These are phyloP conservation scores for Cercospora sp. DNA, from an alignment of 2,329 filamentous ascomycete species.

Conservation along the genomic window DNA sequence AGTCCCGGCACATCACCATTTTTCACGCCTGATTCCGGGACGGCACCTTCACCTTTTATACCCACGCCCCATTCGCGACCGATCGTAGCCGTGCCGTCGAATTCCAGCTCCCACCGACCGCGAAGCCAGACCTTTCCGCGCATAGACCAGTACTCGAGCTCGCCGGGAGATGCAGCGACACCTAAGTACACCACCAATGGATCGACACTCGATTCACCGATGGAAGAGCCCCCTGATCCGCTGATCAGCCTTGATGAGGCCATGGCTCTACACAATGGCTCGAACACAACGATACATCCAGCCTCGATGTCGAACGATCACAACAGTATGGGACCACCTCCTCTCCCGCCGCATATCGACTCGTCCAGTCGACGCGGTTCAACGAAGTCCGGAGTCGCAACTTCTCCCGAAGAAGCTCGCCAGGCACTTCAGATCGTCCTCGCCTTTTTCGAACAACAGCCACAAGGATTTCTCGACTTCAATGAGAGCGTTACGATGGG, in stretches of 20 bases:
- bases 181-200: constrained; percentile 52
- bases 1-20: constrained; percentile 73
- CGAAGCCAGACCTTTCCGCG: constrained; percentile 85
- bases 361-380: constrained; percentile 23
- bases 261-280: constrained; percentile 36
- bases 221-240: constrained; percentile 39
- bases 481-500: constrained; percentile 75
- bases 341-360: constrained; percentile 42
- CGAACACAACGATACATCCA: constrained; percentile 34
- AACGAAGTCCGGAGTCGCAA: constrained; percentile 40
- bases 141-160: constrained; percentile 60
- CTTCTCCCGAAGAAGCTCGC: constrained; percentile 82
- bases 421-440: constrained; percentile 79
- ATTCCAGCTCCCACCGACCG: constrained; percentile 68
- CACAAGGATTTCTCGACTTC: constrained; percentile 69
- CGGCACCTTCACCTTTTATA: constrained; percentile 64
- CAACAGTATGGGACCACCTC: constrained; percentile 48
- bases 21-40: constrained; percentile 73
- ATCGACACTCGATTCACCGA: constrained; percentile 42
- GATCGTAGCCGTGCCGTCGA: constrained; percentile 48
- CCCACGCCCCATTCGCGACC: constrained; percentile 44
- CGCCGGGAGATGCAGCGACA: constrained; percentile 56
- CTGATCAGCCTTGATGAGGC: constrained; percentile 46
- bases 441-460: constrained; percentile 74
- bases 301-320: constrained; percentile 34